Evolutionary conservation across 2,329 filamentous ascomycete genomes (phyloP).

Genomic region (Penicillium sp.): DNA sequence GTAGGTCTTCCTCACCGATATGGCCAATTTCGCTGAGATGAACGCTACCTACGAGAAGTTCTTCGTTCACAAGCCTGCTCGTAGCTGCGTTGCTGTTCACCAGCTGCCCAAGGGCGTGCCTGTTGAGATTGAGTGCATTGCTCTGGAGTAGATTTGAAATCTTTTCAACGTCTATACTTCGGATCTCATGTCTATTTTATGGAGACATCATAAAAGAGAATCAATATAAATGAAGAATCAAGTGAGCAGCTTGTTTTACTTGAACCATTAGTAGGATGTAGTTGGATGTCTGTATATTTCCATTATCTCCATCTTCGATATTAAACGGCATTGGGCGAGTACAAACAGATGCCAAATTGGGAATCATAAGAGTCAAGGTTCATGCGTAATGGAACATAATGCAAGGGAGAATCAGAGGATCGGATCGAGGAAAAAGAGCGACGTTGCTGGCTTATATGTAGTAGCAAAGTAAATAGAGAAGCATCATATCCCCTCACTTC

Average conservation of each 20-base stretch:
- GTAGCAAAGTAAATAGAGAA: conserved; percentile 2
- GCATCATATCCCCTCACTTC: conserved; percentile 1
- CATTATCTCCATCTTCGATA: conserved; percentile 2
- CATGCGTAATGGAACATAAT: conserved; percentile 3
- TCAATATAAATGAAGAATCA: neutral
- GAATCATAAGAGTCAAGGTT: conserved; percentile 13
- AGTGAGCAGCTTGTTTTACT: neutral
- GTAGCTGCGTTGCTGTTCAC: conserved; percentile 61
- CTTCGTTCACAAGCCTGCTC: conserved; percentile 62
- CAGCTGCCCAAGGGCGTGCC: conserved; percentile 61
- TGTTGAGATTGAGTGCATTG: conserved; percentile 64
- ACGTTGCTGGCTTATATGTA: conserved; percentile 1
- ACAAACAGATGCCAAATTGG: conserved; percentile 13
- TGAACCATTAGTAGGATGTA: neutral
- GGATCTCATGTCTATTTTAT: neutral
- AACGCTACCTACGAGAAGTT: conserved; percentile 69
- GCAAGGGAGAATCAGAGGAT: conserved; percentile 3
- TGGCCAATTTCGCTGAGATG: conserved; percentile 81
- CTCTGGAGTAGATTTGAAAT: conserved; percentile 43
- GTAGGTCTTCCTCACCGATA: conserved; percentile 80
- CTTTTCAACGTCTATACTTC: neutral
- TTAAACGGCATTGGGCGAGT: neutral
- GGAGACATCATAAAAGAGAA: neutral
- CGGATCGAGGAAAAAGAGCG: neutral
- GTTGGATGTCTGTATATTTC: neutral